phyloP scores from a whole-genome alignment of 192 early-diverging fungal genomes.

The Linnemannia hyalina region DNA sequence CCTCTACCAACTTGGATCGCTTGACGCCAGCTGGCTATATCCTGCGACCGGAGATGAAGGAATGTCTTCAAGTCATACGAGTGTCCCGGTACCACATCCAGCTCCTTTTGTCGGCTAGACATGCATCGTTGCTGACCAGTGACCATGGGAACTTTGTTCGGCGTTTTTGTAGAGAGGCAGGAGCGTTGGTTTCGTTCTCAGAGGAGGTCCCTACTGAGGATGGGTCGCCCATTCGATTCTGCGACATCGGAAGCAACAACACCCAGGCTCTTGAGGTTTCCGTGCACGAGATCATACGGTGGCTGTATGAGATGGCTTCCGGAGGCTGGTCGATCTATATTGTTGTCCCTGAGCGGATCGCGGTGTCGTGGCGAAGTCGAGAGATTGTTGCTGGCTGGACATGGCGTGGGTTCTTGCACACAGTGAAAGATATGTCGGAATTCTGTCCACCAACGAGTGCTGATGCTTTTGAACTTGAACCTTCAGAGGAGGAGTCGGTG shows the following conservation, averaged over 20 bases:
- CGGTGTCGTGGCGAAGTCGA: background rate
- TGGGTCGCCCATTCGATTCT: background rate
- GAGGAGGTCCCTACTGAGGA: background rate
- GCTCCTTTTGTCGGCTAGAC: background rate
- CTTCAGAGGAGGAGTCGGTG: constrained; percentile 19
- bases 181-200: background rate
- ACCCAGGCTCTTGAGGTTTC: background rate
- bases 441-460: background rate
- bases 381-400: background rate
- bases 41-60: constrained; percentile 22
- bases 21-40: constrained; percentile 18
- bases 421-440: background rate
- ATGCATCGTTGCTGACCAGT: constrained; percentile 4
- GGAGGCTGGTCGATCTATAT: background rate
- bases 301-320: background rate
- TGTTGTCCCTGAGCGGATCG: constrained; percentile 10
- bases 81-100: constrained; percentile 16
- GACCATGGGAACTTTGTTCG: constrained; percentile 6
- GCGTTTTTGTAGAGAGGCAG: background rate
- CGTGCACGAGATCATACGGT: background rate
- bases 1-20: background rate
- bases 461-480: background rate
- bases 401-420: background rate
- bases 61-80: background rate
- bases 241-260: constrained; percentile 14